A percentile compares a stretch with the other conserved stretches of the same genome.
Conservation (phyloP, 768 basidiomycete genomes). For the Calocera viscosa region DNA sequence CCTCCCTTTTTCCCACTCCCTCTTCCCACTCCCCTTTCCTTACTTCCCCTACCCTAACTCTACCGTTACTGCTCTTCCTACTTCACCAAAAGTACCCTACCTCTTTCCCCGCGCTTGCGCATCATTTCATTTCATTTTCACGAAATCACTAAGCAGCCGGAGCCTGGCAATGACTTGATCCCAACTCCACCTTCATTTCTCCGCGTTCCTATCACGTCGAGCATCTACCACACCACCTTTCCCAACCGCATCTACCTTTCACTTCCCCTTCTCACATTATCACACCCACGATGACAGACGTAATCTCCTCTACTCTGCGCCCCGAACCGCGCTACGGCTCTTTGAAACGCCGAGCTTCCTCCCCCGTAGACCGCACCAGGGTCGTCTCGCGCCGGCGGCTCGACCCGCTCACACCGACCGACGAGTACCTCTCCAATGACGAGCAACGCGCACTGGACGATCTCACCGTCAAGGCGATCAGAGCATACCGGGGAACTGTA, state of each 20-base stretch:
- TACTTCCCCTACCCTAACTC: background rate
- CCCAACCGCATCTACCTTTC: background rate
- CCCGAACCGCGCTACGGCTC: background rate
- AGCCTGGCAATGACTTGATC: background rate
- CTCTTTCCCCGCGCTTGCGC: background rate
- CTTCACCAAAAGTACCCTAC: background rate
- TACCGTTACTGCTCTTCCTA: background rate
- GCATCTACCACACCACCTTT: background rate
- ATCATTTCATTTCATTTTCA: background rate
- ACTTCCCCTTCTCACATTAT: background rate
- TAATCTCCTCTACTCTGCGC: background rate
- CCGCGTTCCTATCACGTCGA: background rate
- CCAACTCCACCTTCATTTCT: background rate
- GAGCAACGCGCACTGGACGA: constrained; percentile 1
- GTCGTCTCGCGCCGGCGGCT: background rate
- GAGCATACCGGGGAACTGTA: background rate
- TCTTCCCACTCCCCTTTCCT: background rate
- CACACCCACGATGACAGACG: background rate
- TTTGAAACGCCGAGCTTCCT: background rate
- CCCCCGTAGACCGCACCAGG: background rate
- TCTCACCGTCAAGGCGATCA: background rate
- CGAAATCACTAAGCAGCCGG: background rate
- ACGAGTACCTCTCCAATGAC: background rate
- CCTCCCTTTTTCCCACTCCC: background rate
- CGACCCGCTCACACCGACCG: constrained; percentile 1